Evolutionary conservation across 1,139 yeast genomes (phyloP).

Genomic region (Kodamaea suecica): DNA sequence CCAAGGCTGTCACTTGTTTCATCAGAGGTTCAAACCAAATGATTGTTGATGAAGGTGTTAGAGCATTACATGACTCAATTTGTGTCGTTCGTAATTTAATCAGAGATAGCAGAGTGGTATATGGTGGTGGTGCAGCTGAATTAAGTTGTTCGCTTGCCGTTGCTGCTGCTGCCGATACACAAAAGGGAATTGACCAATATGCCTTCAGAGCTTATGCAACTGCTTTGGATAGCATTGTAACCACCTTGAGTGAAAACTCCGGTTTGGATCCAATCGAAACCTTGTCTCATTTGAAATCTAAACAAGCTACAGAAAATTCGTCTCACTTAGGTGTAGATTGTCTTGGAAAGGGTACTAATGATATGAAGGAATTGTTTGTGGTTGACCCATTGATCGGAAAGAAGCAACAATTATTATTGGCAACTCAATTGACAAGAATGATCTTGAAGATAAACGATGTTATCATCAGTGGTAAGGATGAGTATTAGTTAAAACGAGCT

Average conservation of each 20-base stretch:
- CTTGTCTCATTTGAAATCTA: slow-evolving; percentile 75
- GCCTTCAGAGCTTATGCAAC: slow-evolving; percentile 93
- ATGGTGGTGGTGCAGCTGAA: slow-evolving; percentile 99
- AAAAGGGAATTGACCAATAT: slow-evolving; percentile 93
- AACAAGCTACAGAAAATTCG: slow-evolving; percentile 71
- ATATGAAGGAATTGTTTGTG: slow-evolving; percentile 92
- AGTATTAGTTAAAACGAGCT: slow-evolving; percentile 40
- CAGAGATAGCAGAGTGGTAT: slow-evolving; percentile 88
- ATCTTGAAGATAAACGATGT: slow-evolving; percentile 94
- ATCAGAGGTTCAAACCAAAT: slow-evolving; percentile 94
- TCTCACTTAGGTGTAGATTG: slow-evolving; percentile 90
- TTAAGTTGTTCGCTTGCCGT: slow-evolving; percentile 90
- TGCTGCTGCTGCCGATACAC: slow-evolving; percentile 86
- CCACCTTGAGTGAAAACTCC: slow-evolving; percentile 94
- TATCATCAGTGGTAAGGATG: slow-evolving; percentile 86
- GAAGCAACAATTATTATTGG: slow-evolving; percentile 90
- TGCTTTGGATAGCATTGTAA: slow-evolving; percentile 89
- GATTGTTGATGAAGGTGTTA: slow-evolving; percentile 95
- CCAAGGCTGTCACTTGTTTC: slow-evolving; percentile 90
- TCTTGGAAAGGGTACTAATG: slow-evolving; percentile 78
- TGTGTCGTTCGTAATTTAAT: slow-evolving; percentile 97
- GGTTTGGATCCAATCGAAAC: slow-evolving; percentile 94
- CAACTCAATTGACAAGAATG: slow-evolving; percentile 97
- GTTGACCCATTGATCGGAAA: slow-evolving; percentile 97
- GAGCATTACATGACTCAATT: slow-evolving; percentile 94